Conservation (phyloP, 1,284 basidiomycete genomes). For the Trichosporon sp. region DNA sequence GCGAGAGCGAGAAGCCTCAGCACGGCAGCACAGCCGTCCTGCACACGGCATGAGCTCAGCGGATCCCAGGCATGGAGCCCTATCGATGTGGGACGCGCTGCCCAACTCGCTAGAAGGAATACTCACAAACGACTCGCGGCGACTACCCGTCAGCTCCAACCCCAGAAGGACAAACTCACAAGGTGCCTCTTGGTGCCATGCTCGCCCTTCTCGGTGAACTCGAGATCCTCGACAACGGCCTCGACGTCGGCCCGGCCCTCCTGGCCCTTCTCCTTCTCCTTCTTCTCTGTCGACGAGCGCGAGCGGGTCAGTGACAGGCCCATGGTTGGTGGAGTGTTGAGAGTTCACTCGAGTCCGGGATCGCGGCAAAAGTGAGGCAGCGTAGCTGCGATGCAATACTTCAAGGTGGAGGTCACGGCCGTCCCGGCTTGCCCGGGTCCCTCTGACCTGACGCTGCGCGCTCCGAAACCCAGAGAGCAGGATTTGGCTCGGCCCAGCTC, state of each 20-base stretch:
- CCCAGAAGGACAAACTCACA: constrained; percentile 14
- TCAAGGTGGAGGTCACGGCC: not conserved
- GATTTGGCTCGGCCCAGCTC: too few relatives aligned
- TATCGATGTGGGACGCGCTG: too few relatives aligned
- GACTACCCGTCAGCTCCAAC: not conserved
- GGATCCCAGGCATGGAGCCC: too few relatives aligned
- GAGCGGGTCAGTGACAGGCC: not conserved
- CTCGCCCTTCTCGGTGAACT: constrained; percentile 25
- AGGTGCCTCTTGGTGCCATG: constrained; percentile 25
- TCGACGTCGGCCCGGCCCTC: constrained; percentile 6
- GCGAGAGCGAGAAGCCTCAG: not conserved
- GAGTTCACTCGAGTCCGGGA: not conserved
- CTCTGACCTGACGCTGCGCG: too few relatives aligned
- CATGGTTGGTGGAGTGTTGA: constrained; percentile 1
- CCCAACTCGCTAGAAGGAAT: too few relatives aligned
- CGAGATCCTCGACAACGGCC: constrained; percentile 15
- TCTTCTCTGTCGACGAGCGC: not conserved
- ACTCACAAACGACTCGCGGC: not conserved
- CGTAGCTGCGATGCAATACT: not conserved
- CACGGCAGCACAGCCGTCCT: too few relatives aligned
- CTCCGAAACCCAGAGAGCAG: too few relatives aligned
- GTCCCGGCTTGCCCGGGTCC: not conserved
- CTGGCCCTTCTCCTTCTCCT: constrained; percentile 2
- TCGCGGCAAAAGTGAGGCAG: not conserved
- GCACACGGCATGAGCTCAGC: too few relatives aligned